Conservation (phyloP, 2,329 filamentous ascomycete species). For the Alternaria brassicicola region DNA sequence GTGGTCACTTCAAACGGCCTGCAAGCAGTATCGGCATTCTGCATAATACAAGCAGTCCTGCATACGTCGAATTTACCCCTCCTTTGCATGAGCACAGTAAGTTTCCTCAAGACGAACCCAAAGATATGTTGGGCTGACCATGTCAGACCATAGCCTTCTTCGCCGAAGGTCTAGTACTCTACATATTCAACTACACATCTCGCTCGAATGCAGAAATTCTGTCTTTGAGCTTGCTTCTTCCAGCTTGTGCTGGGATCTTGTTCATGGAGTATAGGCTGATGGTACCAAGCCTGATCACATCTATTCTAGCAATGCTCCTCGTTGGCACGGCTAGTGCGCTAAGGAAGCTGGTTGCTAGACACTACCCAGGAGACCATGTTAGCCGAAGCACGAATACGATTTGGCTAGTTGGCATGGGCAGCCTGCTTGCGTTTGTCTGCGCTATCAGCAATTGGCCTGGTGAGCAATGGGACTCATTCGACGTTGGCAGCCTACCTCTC, state of each 20-base stretch:
- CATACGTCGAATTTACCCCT: constrained; percentile 42
- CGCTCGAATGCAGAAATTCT: constrained; percentile 18
- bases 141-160: constrained; percentile 26
- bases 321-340: constrained; percentile 26
- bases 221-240: constrained; percentile 18
- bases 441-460: constrained; percentile 1
- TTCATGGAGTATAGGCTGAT: constrained; percentile 37
- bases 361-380: constrained; percentile 9
- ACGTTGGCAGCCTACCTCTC: constrained; percentile 13
- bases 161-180: constrained; percentile 20
- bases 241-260: constrained; percentile 27
- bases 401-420: constrained; percentile 7
- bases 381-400: neutral
- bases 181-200: constrained; percentile 8
- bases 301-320: constrained; percentile 31
- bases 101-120: constrained; percentile 2
- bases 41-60: constrained; percentile 37
- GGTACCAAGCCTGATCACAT: constrained; percentile 26
- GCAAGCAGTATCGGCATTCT: constrained; percentile 29
- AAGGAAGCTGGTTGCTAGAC: constrained; percentile 10
- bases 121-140: constrained; percentile 1
- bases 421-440: constrained; percentile 14
- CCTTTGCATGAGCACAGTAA: constrained; percentile 39
- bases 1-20: constrained; percentile 11
- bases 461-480: constrained; percentile 12